Evolutionary conservation across 176 grass and related monocot species (phyloP), one percentile per base, ranked within the genome.

Genomic region (Lolium perenne): DNA sequence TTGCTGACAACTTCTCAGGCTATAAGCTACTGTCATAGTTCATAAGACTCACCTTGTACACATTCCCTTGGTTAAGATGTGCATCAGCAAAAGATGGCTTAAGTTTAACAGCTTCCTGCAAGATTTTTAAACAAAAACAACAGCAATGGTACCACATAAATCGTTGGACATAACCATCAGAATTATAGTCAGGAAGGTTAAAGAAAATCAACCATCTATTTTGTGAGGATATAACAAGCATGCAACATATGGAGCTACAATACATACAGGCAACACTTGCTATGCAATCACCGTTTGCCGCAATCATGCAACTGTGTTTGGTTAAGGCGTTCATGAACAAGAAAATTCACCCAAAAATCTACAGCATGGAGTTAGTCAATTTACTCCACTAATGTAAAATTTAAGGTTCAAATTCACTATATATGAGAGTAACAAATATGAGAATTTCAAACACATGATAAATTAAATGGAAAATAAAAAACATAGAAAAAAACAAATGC

Each of bases 41-140:
- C 43, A 74, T 23, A 35, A 54, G 69, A 76, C 74, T 91, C 82
- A 99, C 97, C 90, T 99, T 99, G 81, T 94, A 99, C 17, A 99
- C 97, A 69, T 96, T 99, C 84, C 97, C 97, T 82, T 94, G 86
- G 67, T 99, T 99, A 82, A 99, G 92, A 91, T 99, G 89, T 40
- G 97, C 97, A 92, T 99, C 97, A 70, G 94, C 70, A 82, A 96
- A 99, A 21, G 92, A 87, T 67, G 97, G 97, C 80, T 99, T 99
- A 76, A 96, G 94, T 81, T 93, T 99, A 91, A 99, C 88, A 86
- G 94, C 97, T 90, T 99, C 97, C 97, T 99, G 90, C 48, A 54
- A 88, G 65, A 78, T 59, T 55, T 76, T 54, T 35, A 55, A 17
- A 54, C 7, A 51, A 55, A 76, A 54, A 76, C 20, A 75, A 75